A percentile compares a stretch with the other conserved stretches of the same genome.
These are phyloP conservation scores for Selenicereus undatus DNA, from an alignment of 148 eudicot genomes.

Conservation along the genomic window DNA sequence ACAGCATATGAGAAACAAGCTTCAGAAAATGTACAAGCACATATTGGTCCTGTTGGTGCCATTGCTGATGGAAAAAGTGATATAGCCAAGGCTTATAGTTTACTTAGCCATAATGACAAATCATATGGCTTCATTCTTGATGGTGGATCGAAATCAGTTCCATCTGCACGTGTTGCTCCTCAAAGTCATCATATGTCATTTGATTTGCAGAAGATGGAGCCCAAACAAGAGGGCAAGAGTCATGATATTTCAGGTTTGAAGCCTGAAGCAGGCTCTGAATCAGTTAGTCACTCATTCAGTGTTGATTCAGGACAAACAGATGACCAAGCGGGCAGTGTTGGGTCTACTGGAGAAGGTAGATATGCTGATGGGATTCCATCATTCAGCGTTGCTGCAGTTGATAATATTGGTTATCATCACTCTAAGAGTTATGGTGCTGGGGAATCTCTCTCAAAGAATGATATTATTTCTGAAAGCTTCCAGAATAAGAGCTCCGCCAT, in stretches of 20 bases:
- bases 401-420: slow-evolving; percentile 24
- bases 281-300: no score
- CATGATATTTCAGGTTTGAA: slow-evolving; percentile 21
- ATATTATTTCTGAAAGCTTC: slow-evolving; percentile 24
- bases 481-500: slow-evolving; percentile 25
- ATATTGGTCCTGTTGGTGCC: slow-evolving; percentile 35
- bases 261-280: slow-evolving; percentile 16
- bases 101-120: slow-evolving; percentile 26
- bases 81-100: slow-evolving; percentile 20
- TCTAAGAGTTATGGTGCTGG: slow-evolving; percentile 31
- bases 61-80: slow-evolving; percentile 35
- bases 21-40: slow-evolving; percentile 37
- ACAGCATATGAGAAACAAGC: slow-evolving; percentile 36
- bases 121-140: slow-evolving; percentile 28
- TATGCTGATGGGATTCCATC: slow-evolving; percentile 28
- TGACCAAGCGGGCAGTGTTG: slow-evolving; percentile 25
- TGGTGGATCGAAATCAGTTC: slow-evolving; percentile 17
- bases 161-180: slow-evolving; percentile 20
- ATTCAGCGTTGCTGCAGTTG: slow-evolving; percentile 25
- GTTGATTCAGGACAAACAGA: slow-evolving; percentile 18
- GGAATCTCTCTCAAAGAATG: slow-evolving; percentile 27
- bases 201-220: slow-evolving; percentile 29
- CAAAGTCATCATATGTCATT: slow-evolving; percentile 29
- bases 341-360: slow-evolving; percentile 28
- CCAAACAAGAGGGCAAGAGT: slow-evolving; percentile 33